Evolutionary conservation across 208 protist genomes (phyloP), one percentile per base, ranked within the genome.

Genomic region (Acanthamoeba triangularis): DNA sequence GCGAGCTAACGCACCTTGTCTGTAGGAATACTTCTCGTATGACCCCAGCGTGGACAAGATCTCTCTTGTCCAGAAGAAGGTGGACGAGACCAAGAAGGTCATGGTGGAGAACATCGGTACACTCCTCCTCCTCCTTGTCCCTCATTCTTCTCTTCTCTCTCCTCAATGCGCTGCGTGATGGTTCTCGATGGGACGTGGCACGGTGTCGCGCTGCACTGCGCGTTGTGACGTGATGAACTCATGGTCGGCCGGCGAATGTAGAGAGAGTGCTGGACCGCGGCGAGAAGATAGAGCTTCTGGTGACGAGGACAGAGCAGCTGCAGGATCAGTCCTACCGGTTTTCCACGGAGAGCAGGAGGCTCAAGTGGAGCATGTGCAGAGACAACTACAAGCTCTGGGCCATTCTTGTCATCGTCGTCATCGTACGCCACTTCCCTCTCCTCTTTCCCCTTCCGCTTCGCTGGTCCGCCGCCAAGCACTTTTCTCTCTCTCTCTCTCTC

Each of bases 231-330:
- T 91, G 30, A 35, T 20, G 84, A 25, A 35, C 80, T 20, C 10
- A 25, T 20, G 76, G 8, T 88, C 85, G 23, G 23, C 67, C 8
- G 30, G 7, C 4, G 3, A 20, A 0, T 61, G 20, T 20, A 96
- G 97, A 98, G 61, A 97, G 96, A 72, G 93, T 98, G 30, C 95
- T 98, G 35, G 97, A 98, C 49, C 95, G 98, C 76, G 97, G 97
- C 59, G 97, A 98, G 78, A 96, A 96, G 47, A 97, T 98, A 69
- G 97, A 98, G 76, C 95, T 98, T n/a, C 91, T 98, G 11, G 98
- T 98, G 10, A 98, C 97, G 49, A 93, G 96, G 74, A 98, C 97
- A 14, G 97, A 98, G 35, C 74, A 95, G 10, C 84, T 98, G 4
- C 97, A 97, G 54, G 56, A 87, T 47, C 90, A 97, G 76, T 95